Percentiles rank a stretch among this genome's conserved stretches.
Conservation (phyloP, 192 early-diverging fungal genomes). For the Backusella psychrophila region DNA sequence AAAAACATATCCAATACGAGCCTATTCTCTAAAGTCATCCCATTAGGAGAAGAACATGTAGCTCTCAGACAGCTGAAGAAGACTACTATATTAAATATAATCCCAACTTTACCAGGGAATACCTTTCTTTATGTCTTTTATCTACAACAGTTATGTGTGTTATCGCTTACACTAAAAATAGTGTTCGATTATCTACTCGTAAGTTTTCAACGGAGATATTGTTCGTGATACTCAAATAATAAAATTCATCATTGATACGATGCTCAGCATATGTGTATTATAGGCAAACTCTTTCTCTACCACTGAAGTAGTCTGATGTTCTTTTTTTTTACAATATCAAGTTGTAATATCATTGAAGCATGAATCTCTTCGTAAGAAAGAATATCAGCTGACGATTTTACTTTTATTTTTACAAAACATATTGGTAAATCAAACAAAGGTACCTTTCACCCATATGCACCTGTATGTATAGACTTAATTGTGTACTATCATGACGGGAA, state of each 20-base stretch:
- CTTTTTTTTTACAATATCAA: not conserved
- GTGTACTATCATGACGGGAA: not conserved
- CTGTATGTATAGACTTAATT: not conserved
- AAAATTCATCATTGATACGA: not conserved
- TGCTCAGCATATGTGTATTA: not conserved
- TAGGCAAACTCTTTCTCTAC: not conserved
- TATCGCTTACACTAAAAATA: not conserved
- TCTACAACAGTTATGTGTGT: not conserved
- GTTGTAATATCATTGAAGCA: not conserved
- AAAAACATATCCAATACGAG: not conserved
- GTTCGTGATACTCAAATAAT: not conserved
- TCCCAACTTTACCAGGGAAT: not conserved
- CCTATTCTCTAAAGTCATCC: not conserved
- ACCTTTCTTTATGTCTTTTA: not conserved
- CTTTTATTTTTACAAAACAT: not conserved
- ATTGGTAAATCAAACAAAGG: not conserved
- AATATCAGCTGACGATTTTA: too few species aligned
- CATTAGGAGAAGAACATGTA: not conserved
- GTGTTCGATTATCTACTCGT: not conserved
- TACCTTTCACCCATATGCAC: not conserved
- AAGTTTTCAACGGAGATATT: not conserved
- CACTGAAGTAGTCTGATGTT: not conserved
- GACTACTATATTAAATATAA: not conserved
- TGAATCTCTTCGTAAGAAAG: too few species aligned
- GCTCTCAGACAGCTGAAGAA: not conserved